phyloP scores from a whole-genome alignment of 2,329 filamentous ascomycete species.

The Lasiodiplodia theobromae region DNA sequence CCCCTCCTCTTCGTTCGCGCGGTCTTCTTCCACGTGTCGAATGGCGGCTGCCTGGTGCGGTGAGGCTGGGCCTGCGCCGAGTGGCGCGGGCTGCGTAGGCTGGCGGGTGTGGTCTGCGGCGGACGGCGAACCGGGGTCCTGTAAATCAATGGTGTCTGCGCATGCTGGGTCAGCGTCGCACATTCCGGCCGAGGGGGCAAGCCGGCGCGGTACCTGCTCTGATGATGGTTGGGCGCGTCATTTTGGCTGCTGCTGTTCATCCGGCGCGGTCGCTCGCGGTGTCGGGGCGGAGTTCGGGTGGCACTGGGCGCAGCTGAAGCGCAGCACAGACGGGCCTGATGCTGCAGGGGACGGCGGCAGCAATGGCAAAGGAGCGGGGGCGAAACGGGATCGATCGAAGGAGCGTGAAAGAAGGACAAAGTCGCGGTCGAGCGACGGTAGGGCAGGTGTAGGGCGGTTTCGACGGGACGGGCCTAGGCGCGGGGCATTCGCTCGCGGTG shows the following conservation, averaged over 20 bases:
- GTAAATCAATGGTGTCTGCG: constrained; percentile 92
- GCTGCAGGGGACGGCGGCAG: constrained; percentile 2
- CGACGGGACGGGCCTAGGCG: constrained; percentile 6
- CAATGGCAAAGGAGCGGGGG: constrained; percentile 4
- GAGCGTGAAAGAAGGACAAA: constrained; percentile 19
- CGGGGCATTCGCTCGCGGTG: constrained; percentile 6
- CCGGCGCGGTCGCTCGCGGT: constrained; percentile 8
- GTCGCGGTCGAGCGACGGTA: constrained; percentile 16
- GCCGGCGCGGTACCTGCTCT: constrained; percentile 56
- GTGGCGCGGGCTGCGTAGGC: constrained; percentile 57
- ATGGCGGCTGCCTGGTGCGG: constrained; percentile 88
- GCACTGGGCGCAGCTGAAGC: constrained; percentile 20
- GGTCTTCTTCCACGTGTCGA: constrained; percentile 78
- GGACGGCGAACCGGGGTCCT: constrained; percentile 81
- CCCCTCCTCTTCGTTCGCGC: constrained; percentile 72
- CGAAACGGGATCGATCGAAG: neutral
- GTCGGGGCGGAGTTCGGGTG: constrained; percentile 16
- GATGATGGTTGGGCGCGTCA: constrained; percentile 65
- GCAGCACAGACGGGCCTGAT: constrained; percentile 10
- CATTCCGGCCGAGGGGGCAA: constrained; percentile 1
- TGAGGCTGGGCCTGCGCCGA: constrained; percentile 65
- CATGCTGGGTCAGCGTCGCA: constrained; percentile 37
- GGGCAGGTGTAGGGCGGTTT: neutral
- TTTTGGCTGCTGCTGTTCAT: constrained; percentile 36
- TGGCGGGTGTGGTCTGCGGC: constrained; percentile 79